Evolutionary conservation across 148 eudicot species (phyloP).

Genomic region (Dianthus caryophyllus): DNA sequence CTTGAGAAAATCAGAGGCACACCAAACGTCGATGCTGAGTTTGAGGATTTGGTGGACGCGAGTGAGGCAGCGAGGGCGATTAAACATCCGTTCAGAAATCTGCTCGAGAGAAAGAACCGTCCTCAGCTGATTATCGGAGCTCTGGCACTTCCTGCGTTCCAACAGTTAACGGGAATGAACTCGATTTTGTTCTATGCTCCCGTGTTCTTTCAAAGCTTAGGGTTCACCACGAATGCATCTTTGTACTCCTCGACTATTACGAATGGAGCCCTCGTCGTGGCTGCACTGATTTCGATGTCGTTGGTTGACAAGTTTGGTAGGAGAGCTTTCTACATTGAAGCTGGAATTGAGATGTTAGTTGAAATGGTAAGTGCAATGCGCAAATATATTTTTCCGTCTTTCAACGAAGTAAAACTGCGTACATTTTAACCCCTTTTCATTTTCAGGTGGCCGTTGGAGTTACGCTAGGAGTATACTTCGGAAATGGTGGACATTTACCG

Average conservation of each 20-base stretch:
- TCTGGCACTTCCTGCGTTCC: conserved; percentile 78
- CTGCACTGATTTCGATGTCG: conserved; percentile 70
- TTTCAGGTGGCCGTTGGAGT: conserved; percentile 67
- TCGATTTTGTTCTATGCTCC: conserved; percentile 92
- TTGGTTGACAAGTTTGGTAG: conserved; percentile 80
- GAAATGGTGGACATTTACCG: conserved; percentile 43
- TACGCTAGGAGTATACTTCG: conserved; percentile 51
- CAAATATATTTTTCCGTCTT: neutral
- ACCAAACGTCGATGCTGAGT: conserved; percentile 66
- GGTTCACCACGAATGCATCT: conserved; percentile 57
- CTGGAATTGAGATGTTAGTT: conserved; percentile 70
- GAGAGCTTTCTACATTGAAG: conserved; percentile 62
- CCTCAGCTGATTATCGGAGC: conserved; percentile 81
- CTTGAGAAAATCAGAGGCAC: conserved; percentile 77
- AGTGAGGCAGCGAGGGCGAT: conserved; percentile 69
- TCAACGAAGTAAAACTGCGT: no score
- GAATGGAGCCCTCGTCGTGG: conserved; percentile 59
- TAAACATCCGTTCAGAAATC: conserved; percentile 79
- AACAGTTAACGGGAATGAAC: conserved; percentile 90
- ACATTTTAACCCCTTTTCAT: neutral
- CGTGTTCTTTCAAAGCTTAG: conserved; percentile 82
- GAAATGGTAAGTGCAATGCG: conserved; percentile 49
- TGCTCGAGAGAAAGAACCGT: conserved; percentile 58
- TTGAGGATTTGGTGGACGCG: conserved; percentile 74
- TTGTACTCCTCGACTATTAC: conserved; percentile 70